Conservation (phyloP, 495 filamentous ascomycete species). For the Friedmanniomyces endolithicus region DNA sequence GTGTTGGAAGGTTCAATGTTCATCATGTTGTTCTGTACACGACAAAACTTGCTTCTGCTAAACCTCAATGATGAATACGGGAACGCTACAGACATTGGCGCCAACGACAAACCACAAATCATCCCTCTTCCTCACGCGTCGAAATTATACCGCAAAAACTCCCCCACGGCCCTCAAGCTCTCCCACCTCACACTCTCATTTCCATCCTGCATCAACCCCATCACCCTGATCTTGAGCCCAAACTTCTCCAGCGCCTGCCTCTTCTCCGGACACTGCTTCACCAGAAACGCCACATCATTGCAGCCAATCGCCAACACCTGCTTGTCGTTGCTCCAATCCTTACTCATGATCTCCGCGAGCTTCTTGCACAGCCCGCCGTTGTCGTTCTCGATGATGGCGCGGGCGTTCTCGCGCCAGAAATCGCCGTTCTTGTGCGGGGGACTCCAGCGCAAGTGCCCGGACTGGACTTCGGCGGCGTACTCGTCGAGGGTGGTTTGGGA, state of each 20-base stretch:
- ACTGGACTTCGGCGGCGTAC: slow-evolving; percentile 79
- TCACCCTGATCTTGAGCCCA: slow-evolving; percentile 82
- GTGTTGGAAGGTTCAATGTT: too few species aligned
- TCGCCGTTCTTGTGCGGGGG: slow-evolving; percentile 80
- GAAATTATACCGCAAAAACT: slow-evolving; percentile 73
- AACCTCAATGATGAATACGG: not conserved
- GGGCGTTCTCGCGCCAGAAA: slow-evolving; percentile 96
- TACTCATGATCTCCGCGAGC: slow-evolving; percentile 73
- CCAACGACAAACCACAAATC: not conserved
- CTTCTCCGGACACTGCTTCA: slow-evolving; percentile 83
- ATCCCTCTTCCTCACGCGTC: slow-evolving; percentile 12
- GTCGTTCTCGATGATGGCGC: slow-evolving; percentile 73
- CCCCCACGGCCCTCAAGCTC: slow-evolving; percentile 80
- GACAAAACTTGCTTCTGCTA: not conserved
- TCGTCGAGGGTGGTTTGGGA: slow-evolving; percentile 96
- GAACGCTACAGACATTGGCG: not conserved
- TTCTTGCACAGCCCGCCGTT: slow-evolving; percentile 69
- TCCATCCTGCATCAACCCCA: slow-evolving; percentile 86
- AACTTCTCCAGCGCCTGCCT: slow-evolving; percentile 69
- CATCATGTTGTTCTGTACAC: too few species aligned
- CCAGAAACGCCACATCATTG: slow-evolving; percentile 81
- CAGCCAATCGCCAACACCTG: slow-evolving; percentile 91
- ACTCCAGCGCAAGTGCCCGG: slow-evolving; percentile 87
- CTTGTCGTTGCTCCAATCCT: slow-evolving; percentile 84
- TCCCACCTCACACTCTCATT: slow-evolving; percentile 93